phyloP scores from a whole-genome alignment of 768 basidiomycete species.

The Pisolithus albus region DNA sequence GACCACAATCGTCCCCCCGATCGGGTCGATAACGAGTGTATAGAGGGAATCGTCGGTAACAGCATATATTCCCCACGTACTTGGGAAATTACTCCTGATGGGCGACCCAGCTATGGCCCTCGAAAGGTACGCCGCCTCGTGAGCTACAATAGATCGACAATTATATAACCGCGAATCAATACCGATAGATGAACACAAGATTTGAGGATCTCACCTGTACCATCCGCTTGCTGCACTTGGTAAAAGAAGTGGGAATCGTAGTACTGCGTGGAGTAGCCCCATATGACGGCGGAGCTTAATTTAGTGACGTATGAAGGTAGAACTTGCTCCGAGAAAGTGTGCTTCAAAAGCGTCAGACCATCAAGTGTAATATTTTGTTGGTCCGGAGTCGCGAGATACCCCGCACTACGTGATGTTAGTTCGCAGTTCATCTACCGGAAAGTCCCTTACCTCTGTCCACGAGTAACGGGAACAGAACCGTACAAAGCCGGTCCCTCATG shows the following conservation, averaged over 20 bases:
- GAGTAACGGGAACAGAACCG: conserved; percentile 9
- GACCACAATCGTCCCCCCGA: neutral
- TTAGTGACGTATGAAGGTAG: conserved; percentile 3
- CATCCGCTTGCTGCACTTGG: conserved; percentile 3
- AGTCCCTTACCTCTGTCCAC: conserved; percentile 9
- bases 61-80: conserved; percentile 7
- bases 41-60: conserved; percentile 7
- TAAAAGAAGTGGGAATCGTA: conserved; percentile 11
- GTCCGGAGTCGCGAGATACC: conserved; percentile 3
- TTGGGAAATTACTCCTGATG: neutral
- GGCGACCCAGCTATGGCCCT: conserved; percentile 4
- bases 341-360: conserved; percentile 7
- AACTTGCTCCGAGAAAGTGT: conserved; percentile 8
- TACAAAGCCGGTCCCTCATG: conserved; percentile 3
- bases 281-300: conserved; percentile 1
- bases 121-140: conserved; percentile 10
- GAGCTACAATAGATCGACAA: neutral
- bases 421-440: neutral
- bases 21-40: neutral
- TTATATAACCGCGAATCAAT: too few species aligned
- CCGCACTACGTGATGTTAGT: neutral
- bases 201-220: conserved; percentile 2
- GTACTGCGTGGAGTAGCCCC: conserved; percentile 10
- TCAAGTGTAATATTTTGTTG: neutral
- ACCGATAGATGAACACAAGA: too few species aligned